Conservation (phyloP, 2,329 filamentous ascomycete genomes). For the Aspergillus intermedius region DNA sequence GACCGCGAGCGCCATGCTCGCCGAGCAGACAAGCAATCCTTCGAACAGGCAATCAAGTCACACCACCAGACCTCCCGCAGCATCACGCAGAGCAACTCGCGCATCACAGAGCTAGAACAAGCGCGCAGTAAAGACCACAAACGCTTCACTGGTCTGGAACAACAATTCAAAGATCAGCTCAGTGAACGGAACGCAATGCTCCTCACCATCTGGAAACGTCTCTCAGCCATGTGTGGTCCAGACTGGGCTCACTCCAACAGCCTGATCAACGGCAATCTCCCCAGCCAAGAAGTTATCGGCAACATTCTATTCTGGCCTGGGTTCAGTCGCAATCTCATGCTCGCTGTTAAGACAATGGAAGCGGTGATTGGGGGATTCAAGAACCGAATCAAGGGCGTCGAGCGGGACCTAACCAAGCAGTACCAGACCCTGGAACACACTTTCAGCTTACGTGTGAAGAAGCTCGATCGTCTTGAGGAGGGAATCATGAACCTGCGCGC, state of each 20-base stretch:
- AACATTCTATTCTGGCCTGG: slow-evolving; percentile 69
- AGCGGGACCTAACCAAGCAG: slow-evolving; percentile 83
- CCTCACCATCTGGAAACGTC: slow-evolving; percentile 79
- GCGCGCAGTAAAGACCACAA: slow-evolving; percentile 70
- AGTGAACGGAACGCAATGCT: slow-evolving; percentile 83
- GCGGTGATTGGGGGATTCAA: slow-evolving; percentile 71
- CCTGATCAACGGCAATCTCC: slow-evolving; percentile 79
- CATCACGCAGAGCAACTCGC: slow-evolving; percentile 74
- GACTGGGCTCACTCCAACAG: slow-evolving; percentile 91
- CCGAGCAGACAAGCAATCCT: slow-evolving; percentile 78
- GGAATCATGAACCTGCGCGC: slow-evolving; percentile 59
- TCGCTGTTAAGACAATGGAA: slow-evolving; percentile 83
- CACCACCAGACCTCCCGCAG: slow-evolving; percentile 82
- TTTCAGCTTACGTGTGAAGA: slow-evolving; percentile 72
- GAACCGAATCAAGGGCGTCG: slow-evolving; percentile 72
- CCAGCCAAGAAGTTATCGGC: slow-evolving; percentile 76
- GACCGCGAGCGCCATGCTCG: slow-evolving; percentile 84
- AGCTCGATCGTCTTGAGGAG: slow-evolving; percentile 79
- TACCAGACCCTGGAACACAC: slow-evolving; percentile 80
- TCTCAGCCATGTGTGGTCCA: slow-evolving; percentile 76
- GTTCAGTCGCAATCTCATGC: slow-evolving; percentile 83
- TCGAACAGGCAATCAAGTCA: slow-evolving; percentile 80
- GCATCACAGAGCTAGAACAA: slow-evolving; percentile 81
- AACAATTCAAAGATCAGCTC: slow-evolving; percentile 77
- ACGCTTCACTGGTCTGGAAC: slow-evolving; percentile 68